Evolutionary conservation across 2,329 filamentous ascomycete genomes (phyloP).

Genomic region (Zopfia rhizophila): DNA sequence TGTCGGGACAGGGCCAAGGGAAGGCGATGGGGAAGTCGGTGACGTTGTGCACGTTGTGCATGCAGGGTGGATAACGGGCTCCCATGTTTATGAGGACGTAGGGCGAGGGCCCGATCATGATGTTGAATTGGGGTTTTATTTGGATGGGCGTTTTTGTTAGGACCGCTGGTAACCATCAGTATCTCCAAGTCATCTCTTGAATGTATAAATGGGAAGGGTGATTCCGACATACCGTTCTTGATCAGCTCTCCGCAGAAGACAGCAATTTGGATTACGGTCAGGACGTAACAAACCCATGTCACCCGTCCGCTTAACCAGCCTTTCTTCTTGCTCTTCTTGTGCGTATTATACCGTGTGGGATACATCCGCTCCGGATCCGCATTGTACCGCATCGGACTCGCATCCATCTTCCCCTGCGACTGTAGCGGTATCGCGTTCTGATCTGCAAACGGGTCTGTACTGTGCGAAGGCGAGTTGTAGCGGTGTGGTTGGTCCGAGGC

Average conservation of each 20-base stretch:
- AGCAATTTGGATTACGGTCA: conserved; percentile 79
- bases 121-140: conserved; percentile 88
- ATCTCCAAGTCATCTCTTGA: neutral
- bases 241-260: conserved; percentile 92
- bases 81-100: conserved; percentile 97
- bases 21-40: conserved; percentile 64
- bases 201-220: no score
- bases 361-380: conserved; percentile 52
- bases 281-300: conserved; percentile 84
- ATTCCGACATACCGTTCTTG: conserved; percentile 73
- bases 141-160: conserved; percentile 82
- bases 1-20: conserved; percentile 82
- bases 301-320: conserved; percentile 68
- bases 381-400: conserved; percentile 51
- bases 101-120: conserved; percentile 94
- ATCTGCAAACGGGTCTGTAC: conserved; percentile 65
- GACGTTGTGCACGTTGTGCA: conserved; percentile 81
- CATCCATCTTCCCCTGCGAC: conserved; percentile 50
- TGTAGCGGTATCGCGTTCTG: conserved; percentile 61
- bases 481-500: conserved; percentile 44
- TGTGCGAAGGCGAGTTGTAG: conserved; percentile 60
- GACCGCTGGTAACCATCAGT: conserved; percentile 62
- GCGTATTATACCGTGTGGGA: conserved; percentile 12
- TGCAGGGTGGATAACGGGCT: conserved; percentile 89
- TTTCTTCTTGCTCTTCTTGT: conserved; percentile 53